Evolutionary conservation across 768 basidiomycete genomes (phyloP), one percentile per base, ranked within the genome.

Genomic region (Cystobasidium tubakii): DNA sequence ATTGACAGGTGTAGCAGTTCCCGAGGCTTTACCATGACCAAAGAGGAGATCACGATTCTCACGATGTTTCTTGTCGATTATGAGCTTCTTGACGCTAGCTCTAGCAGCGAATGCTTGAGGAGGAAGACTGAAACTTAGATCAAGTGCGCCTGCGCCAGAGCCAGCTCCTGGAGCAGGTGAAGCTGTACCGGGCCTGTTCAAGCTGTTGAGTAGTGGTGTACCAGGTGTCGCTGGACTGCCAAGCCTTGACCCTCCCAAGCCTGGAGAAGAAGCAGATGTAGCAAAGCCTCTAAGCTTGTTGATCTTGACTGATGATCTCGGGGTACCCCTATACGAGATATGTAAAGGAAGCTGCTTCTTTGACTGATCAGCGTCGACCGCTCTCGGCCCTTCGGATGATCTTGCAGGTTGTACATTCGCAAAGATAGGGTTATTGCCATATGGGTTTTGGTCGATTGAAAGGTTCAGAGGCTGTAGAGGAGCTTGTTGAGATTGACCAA

Each of bases 371-470:
- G 73, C 67, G n/a, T 69, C 65, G n/a, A 75, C 60, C 3, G 57
- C 57, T 21, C 54, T 55, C 25, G 75, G 57, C 21, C 33, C 39
- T 23, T 25, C 50, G 17, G 73, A 73, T 15, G 62, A 17, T 33
- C 15, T 25, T 9, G 64, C 42, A 23, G 72, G 43, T 46, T 70
- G 34, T 25, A 74, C 63, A 53, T 76, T 73, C 27, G 77, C 75
- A 53, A 84, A 83, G 27, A 84, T 80, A 3, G 81, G 80, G 74
- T 81, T 82, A 73, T 79, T 79, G 33, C 82, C 83, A 53, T 84
- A 84, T 0, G 82, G 81, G 75, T 83, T 83, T 80, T 94, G 90
- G 31, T 90, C 88, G 79, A 97, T 91, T 23, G 93, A 93, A 0
- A 92, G 90, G 10, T 88, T 89, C 66, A 95, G 83, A 0, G 85